phyloP scores from a whole-genome alignment of 257 asterid genomes.

The Rubia yunnanensis region DNA sequence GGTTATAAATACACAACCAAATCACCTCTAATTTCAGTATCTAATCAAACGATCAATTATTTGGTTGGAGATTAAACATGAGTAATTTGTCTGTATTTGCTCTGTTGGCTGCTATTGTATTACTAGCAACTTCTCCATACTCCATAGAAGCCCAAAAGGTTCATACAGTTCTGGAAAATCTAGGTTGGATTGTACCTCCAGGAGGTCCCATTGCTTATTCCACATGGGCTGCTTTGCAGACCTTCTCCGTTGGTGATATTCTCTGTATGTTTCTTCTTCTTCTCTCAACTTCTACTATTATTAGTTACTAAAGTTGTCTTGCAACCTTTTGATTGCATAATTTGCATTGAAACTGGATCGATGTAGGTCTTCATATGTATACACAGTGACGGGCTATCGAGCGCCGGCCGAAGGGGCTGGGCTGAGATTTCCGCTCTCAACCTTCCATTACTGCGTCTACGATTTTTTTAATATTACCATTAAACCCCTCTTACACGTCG shows the following conservation, averaged over 20 bases:
- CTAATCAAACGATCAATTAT: background rate
- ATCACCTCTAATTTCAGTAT: background rate
- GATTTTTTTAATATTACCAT: too few relatives aligned
- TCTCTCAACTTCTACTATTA: background rate
- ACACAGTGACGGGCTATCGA: too few relatives aligned
- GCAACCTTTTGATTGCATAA: too few relatives aligned
- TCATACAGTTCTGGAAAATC: conserved; percentile 6
- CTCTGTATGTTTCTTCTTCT: conserved; percentile 11
- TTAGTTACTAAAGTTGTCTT: background rate
- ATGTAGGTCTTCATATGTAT: too few relatives aligned
- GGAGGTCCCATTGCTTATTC: conserved; percentile 17
- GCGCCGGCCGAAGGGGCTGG: too few relatives aligned
- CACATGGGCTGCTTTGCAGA: conserved; percentile 14
- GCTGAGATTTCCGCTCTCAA: too few relatives aligned
- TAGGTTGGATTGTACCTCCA: conserved; percentile 23
- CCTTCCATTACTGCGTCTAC: too few relatives aligned
- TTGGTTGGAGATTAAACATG: background rate
- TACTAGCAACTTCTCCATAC: conserved; percentile 2
- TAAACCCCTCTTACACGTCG: too few relatives aligned
- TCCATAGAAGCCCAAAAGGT: conserved; percentile 2
- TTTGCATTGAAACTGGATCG: too few relatives aligned
- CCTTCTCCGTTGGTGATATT: conserved; percentile 19
- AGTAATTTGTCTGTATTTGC: background rate
- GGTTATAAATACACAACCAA: background rate
- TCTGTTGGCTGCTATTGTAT: background rate